Evolutionary conservation across 352 stramenopile genomes (phyloP), one percentile per base, ranked within the genome.

Genomic region (Phytopythium vexans): DNA sequence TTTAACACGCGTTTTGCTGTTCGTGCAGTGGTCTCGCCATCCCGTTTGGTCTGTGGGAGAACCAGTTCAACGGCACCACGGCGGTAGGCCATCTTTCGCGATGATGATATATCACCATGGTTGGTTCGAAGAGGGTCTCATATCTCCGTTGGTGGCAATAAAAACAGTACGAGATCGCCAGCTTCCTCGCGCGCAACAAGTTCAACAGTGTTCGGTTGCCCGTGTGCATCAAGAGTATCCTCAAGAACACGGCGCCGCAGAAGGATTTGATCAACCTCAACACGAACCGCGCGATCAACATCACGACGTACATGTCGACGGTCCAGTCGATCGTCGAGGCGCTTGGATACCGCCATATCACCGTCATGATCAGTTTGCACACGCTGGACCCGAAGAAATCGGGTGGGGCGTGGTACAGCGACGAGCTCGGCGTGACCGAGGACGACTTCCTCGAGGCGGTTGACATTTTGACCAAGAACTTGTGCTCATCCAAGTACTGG

Each of bases 41-140:
- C n/a, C 80, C 79, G 0, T 82, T 90, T 40, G 80, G 80, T 1
- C 54, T 90, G 21, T 90, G 80, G 80, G 76, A 87, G 31, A 90
- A 90, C 60, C 62, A 68, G 53, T 51, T 83, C 11, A 86, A 86
- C 36, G 80, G 80, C 5, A 90, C 80, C 6, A 75, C 80, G 0
- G 67, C 72, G 40, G 68, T 77, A 40, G 43, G 67, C 55, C 6
- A n/a, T 16, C 37, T 34, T 1, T 34, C 27, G 9, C 36, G 15
- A 21, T 2, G 49, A 27, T 27, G 21, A 27, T 37, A 8, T 33
- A 12, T 47, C 21, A 51, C 9, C 21, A 33, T 41, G 38, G 38
- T 42, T 42, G 2, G 21, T 27, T 27, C 42, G 8, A 11, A 48
- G 11, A 33, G 42, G 10, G 6, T 54, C 8, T 31, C 48, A 11